phyloP scores from a whole-genome alignment of 129 eudicot genomes.

The Flaveria trinervia region DNA sequence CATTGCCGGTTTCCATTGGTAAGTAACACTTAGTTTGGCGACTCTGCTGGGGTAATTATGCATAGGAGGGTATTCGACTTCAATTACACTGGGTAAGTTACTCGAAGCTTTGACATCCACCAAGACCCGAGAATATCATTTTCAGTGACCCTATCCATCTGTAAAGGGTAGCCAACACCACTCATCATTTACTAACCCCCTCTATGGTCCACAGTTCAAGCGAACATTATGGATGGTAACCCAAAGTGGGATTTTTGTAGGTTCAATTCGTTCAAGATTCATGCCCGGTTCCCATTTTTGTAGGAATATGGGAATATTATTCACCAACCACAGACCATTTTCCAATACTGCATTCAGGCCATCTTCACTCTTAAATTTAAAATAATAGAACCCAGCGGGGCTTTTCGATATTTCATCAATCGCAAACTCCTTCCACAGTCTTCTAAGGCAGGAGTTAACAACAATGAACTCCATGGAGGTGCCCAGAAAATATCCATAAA shows the following conservation, averaged over 20 bases:
- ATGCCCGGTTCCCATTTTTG: too few species aligned
- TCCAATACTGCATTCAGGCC: neutral
- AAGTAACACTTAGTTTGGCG: too few species aligned
- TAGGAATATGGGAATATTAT: neutral
- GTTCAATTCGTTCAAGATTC: neutral
- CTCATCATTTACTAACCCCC: neutral
- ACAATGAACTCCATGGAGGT: neutral
- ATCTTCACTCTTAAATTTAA: too few species aligned
- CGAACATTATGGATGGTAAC: neutral
- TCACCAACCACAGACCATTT: neutral
- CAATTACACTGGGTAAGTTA: neutral
- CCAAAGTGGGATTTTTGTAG: neutral
- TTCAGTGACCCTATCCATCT: neutral
- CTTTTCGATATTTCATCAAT: neutral
- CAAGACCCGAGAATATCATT: neutral
- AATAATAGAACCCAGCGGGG: neutral
- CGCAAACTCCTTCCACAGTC: neutral
- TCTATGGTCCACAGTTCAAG: neutral
- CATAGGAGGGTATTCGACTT: neutral
- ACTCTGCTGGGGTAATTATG: neutral
- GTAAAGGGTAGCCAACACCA: neutral
- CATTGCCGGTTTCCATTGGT: neutral
- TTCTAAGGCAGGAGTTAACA: neutral
- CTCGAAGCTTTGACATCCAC: neutral
- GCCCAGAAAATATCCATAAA: neutral